These are phyloP conservation scores for Euphorbia peplus DNA, from an alignment of 345 rosid species.

Conservation along the genomic window DNA sequence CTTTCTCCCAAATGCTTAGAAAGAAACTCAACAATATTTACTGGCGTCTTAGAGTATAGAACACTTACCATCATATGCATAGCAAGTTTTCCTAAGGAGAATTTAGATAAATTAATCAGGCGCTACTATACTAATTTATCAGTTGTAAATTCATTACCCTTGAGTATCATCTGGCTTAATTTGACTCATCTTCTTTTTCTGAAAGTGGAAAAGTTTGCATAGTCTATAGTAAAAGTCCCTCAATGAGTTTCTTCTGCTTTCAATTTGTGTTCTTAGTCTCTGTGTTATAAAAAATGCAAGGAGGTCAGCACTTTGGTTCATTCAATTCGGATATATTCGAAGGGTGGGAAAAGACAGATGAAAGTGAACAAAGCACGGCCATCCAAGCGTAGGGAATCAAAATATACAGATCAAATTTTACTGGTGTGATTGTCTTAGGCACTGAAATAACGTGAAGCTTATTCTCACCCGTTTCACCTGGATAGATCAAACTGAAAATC, in stretches of 20 bases:
- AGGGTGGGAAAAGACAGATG: no score
- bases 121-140: conserved; percentile 3
- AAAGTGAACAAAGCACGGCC: no score
- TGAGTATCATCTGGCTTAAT: background rate
- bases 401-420: background rate
- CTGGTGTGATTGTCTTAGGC: background rate
- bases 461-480: background rate
- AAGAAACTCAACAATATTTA: conserved; percentile 18
- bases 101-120: conserved; percentile 19
- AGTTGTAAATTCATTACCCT: conserved; percentile 16
- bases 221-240: background rate
- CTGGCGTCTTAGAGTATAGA: conserved; percentile 13
- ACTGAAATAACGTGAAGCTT: background rate
- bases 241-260: background rate
- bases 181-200: background rate
- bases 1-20: conserved; percentile 13
- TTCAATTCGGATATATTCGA: background rate
- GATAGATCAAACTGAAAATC: background rate
- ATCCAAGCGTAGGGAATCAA: background rate
- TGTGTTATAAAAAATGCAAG: background rate
- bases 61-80: conserved; percentile 19
- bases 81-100: conserved; percentile 19
- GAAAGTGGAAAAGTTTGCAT: background rate
- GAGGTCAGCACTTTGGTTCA: background rate
- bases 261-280: background rate